A percentile compares a stretch with the other conserved stretches of the same genome.
phyloP scores from a whole-genome alignment of 257 asterid genomes.

The Plantago major region DNA sequence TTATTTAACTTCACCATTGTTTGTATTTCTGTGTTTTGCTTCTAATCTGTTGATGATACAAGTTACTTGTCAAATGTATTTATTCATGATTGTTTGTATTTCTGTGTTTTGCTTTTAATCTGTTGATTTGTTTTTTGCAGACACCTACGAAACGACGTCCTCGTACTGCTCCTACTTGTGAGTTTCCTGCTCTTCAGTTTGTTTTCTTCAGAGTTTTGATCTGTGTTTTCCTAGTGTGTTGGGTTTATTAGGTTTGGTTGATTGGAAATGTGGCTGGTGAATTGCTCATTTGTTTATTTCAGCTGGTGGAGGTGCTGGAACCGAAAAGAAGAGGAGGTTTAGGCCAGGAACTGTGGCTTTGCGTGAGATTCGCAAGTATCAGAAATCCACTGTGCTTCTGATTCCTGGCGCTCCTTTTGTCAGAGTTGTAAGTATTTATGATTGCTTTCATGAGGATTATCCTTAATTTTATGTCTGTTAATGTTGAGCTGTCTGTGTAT shows the following conservation, averaged over 20 bases:
- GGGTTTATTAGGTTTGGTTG: not conserved
- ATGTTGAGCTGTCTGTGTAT: too few relatives aligned
- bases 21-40: not conserved
- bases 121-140: slow-evolving; percentile 28
- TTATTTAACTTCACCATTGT: too few relatives aligned
- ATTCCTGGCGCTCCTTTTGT: slow-evolving; percentile 90
- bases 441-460: not conserved
- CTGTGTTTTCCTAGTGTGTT: not conserved
- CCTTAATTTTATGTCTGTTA: too few relatives aligned
- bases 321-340: slow-evolving; percentile 36
- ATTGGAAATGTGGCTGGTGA: slow-evolving; percentile 6
- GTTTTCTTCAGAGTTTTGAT: slow-evolving; percentile 9
- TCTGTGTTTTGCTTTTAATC: slow-evolving; percentile 2
- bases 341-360: slow-evolving; percentile 75
- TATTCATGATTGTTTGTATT: slow-evolving; percentile 5
- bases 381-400: slow-evolving; percentile 54
- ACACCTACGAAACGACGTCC: slow-evolving; percentile 28
- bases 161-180: slow-evolving; percentile 35
- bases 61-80: not conserved
- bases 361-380: slow-evolving; percentile 78
- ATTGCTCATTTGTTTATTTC: slow-evolving; percentile 6
- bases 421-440: slow-evolving; percentile 41
- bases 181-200: slow-evolving; percentile 11
- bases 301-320: slow-evolving; percentile 26
- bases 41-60: not conserved